Base-by-base conservation (phyloP, 2,329 filamentous ascomycete genomes). In the Endothia cerciana region DNA sequence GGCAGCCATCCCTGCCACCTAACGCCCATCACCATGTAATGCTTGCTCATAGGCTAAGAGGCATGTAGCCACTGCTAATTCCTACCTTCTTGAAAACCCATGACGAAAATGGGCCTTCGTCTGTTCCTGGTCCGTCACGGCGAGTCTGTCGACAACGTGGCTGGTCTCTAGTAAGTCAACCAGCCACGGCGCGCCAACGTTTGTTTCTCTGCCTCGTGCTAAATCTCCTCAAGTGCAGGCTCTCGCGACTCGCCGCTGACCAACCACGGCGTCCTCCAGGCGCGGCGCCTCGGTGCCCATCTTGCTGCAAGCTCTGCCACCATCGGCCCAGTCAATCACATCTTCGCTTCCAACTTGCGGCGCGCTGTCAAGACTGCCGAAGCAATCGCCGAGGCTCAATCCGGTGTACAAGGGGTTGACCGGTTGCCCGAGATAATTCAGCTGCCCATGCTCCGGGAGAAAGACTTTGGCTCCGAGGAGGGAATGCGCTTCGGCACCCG, bases 91-190 rank as follows among this genome's bases (percentile, higher is more conserved):
- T 59, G 19, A 43, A 36, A 43, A 19, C 19, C 28, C 57, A 57
- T 30, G 40, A 15, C 51, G 2, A 45, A 56, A 4, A 63, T 63
- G 61, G n/a, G 40, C 2, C 51, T 90, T 85, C 84, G 83, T 73
- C 77, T 97, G 64, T 88, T 93, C 73, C 84, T 97, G 72, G 87
- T 97, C 73, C 89, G 93, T 65, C 93, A 97, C 82, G 93, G 90
- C 74, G 93, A 97, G 80, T 94, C 92, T 19, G 91, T 96, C 70
- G 91, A 97, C 79, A 97, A 97, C 76, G 90, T 95, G 66, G 90
- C 90, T 49, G 86, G 89, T 63, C 78, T 92, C 67, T 94, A 91
- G 90, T 92, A 82, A 73, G 85, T 67, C 67, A 17, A 38, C 41
- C 47, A 38, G n/a, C 62, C 63, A 41, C 13, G 19, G 2, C 13